Evolutionary conservation across 2,329 filamentous ascomycete species (phyloP).

Genomic region (Cercospora sp.): DNA sequence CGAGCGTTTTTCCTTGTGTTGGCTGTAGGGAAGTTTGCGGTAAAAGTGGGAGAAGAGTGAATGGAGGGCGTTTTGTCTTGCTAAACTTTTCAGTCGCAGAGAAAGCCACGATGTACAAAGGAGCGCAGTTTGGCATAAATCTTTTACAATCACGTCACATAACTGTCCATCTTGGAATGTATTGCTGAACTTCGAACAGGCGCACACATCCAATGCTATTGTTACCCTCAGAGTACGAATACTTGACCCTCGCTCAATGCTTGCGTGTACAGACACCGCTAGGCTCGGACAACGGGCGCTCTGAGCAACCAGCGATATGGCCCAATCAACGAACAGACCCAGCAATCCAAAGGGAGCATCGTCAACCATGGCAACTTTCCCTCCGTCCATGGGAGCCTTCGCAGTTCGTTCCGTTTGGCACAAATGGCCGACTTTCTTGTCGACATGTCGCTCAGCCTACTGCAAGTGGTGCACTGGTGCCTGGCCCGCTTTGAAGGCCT

Average conservation of each 20-base stretch:
- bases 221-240: neutral
- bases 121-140: conserved; percentile 20
- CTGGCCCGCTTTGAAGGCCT: neutral
- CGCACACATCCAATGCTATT: neutral
- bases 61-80: conserved; percentile 18
- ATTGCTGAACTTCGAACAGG: neutral
- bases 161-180: neutral
- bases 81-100: conserved; percentile 16
- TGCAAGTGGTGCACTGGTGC: neutral
- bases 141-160: neutral
- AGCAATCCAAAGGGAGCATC: neutral
- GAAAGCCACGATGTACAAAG: conserved; percentile 28
- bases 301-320: neutral
- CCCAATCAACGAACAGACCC: neutral
- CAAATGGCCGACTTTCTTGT: too few relatives aligned
- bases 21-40: conserved; percentile 26
- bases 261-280: neutral
- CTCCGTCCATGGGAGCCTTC: neutral
- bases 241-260: neutral
- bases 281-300: too few relatives aligned
- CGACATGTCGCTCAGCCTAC: neutral
- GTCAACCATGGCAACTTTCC: neutral
- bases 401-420: neutral
- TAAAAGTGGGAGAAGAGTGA: conserved; percentile 20
- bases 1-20: conserved; percentile 27